Evolutionary conservation across 1,284 basidiomycete species (phyloP), one percentile per base, ranked within the genome.

Genomic region (Phlebopus sp.): DNA sequence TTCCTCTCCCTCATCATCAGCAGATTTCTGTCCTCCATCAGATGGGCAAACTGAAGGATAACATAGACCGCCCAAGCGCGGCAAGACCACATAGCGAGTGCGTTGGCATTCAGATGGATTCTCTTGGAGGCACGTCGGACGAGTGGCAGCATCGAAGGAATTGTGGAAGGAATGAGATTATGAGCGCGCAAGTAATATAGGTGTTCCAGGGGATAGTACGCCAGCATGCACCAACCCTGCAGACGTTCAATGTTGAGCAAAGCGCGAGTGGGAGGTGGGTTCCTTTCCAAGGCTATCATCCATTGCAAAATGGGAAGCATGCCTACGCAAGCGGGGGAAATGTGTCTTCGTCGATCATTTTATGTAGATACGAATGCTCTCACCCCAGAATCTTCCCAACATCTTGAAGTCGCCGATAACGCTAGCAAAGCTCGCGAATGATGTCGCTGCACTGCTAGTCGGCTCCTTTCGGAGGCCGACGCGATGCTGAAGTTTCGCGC

Each of bases 141-240:
- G 5, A 76, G 54, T 14, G 76, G 68, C 6, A 67, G 52, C 9
- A 78, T 59, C 15, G 75, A 68, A 13, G 73, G 63, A 35, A 84
- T 57, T 19, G 73, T 69, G 3, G 76, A 55, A 5, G 84, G 81
- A 43, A 90, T 76, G 44, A 92, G 69, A 15, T 75, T 73, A 57
- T 88, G 81, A 1, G 78, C 72, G 23, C 76, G 68, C 47, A 92
- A 73, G 62, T 88, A 92, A 59, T 78, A 85, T 27, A 87, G 65
- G 58, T 92, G 87, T 59, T 92, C 89, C 44, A 92, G 73, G 1
- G 88, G 89, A 59, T 87, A 92, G 70, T 87, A 92, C 1, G 73
- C 76, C 15, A 92, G 70, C 89, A 92, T 91, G 1, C 85, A 81
- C 84, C 87, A 89, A 15, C 84, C 88, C 63, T 92, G 90, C 8